Evolutionary conservation across 2,329 filamentous ascomycete genomes (phyloP).

Genomic region (Aspergillus felis): DNA sequence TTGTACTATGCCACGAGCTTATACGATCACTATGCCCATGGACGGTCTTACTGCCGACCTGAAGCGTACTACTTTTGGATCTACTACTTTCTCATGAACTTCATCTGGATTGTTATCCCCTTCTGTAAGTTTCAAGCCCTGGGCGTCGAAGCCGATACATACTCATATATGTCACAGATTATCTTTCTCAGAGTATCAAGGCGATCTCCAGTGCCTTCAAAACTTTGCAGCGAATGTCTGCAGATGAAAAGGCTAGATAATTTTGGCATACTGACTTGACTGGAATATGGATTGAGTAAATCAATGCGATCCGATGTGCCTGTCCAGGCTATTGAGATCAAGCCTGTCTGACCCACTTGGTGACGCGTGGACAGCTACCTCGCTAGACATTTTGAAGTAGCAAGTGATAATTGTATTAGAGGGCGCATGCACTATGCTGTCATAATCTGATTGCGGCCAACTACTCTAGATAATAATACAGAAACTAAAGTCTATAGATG

Average conservation of each 20-base stretch:
- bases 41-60: conserved; percentile 55
- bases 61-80: conserved; percentile 63
- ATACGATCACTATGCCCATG: conserved; percentile 56
- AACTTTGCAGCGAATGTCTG: conserved; percentile 15
- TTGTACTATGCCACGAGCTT: conserved; percentile 62
- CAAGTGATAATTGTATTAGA: background rate
- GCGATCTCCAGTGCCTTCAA: conserved; percentile 29
- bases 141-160: background rate
- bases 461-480: background rate
- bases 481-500: background rate
- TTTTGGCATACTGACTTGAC: background rate
- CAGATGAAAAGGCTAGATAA: conserved; percentile 25
- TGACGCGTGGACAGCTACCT: background rate
- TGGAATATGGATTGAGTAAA: background rate
- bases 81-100: conserved; percentile 64
- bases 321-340: background rate
- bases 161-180: conserved; percentile 20
- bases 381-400: background rate
- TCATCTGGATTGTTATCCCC: conserved; percentile 63
- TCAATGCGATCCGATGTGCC: background rate
- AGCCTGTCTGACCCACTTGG: background rate
- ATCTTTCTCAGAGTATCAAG: conserved; percentile 28
- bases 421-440: background rate
- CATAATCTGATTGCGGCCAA: background rate
- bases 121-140: conserved; percentile 41